These are phyloP conservation scores for Pulveroboletus ravenelii DNA, from an alignment of 768 basidiomycete species.

Conservation along the genomic window DNA sequence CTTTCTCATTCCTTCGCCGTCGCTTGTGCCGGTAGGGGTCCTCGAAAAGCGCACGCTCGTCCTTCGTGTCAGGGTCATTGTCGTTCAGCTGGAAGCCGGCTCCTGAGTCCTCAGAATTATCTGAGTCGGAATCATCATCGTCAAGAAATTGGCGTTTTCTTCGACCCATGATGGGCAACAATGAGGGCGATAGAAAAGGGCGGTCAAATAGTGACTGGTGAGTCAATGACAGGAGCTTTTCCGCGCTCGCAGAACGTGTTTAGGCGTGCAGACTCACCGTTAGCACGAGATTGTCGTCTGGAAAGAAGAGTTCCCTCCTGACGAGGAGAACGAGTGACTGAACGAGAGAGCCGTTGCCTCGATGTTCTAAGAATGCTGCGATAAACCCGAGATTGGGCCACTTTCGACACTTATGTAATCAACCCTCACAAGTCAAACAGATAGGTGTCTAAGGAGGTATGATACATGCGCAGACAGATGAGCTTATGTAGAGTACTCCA, in stretches of 20 bases:
- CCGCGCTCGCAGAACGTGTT: neutral
- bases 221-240: constrained; percentile 5
- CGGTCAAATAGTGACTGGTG: neutral
- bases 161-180: constrained; percentile 52
- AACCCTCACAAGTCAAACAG: neutral
- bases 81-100: constrained; percentile 46
- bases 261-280: constrained; percentile 10
- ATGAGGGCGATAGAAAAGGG: neutral
- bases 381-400: neutral
- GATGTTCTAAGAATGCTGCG: neutral
- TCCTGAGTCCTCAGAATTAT: constrained; percentile 58
- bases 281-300: neutral
- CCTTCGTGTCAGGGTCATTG: constrained; percentile 57
- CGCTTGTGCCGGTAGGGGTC: constrained; percentile 73
- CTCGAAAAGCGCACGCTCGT: constrained; percentile 71
- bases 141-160: constrained; percentile 74
- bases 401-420: constrained; percentile 13
- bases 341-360: no score
- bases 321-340: neutral
- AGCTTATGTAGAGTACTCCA: constrained; percentile 41
- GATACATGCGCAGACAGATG: constrained; percentile 15
- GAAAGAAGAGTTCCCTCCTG: neutral
- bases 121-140: constrained; percentile 68
- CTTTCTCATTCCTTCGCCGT: constrained; percentile 58
- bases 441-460: constrained; percentile 15